Evolutionary conservation across 306 rosid genomes (phyloP).

Genomic region (Trifolium repens): DNA sequence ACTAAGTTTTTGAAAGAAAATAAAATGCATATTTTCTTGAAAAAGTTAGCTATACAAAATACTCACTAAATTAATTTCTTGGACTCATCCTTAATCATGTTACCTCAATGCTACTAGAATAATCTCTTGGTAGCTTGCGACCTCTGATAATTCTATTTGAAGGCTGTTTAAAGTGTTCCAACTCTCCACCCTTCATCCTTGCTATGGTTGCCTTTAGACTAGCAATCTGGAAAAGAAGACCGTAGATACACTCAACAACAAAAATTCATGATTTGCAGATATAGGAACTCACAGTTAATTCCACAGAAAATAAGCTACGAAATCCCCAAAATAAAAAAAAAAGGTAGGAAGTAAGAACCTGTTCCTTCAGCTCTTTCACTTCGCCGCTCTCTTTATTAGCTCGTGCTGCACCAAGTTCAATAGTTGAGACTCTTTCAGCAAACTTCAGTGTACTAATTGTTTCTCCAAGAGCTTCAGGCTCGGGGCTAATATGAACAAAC

Average conservation of each 20-base stretch:
- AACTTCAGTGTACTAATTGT: slow-evolving; percentile 91
- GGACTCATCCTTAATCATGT: slow-evolving; percentile 16
- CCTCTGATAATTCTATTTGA: slow-evolving; percentile 51
- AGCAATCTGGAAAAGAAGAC: slow-evolving; percentile 62
- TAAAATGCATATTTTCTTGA: not conserved
- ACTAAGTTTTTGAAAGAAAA: not conserved
- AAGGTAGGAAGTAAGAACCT: slow-evolving; percentile 55
- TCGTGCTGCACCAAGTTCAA: slow-evolving; percentile 94
- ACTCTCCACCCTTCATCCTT: slow-evolving; percentile 64
- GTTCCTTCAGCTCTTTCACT: slow-evolving; percentile 88
- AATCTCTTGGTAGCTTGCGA: slow-evolving; percentile 59
- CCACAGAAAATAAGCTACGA: not conserved
- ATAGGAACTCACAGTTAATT: not conserved
- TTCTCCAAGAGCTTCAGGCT: slow-evolving; percentile 77
- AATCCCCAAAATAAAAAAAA: not conserved
- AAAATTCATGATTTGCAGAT: slow-evolving; percentile 1
- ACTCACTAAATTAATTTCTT: slow-evolving; percentile 7
- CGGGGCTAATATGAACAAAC: slow-evolving; percentile 97
- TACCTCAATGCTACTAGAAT: slow-evolving; percentile 63
- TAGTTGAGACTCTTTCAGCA: slow-evolving; percentile 90
- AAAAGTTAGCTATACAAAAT: slow-evolving; percentile 16
- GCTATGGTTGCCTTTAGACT: slow-evolving; percentile 69
- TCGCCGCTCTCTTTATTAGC: slow-evolving; percentile 78
- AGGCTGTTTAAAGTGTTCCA: slow-evolving; percentile 48
- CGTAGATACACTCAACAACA: slow-evolving; percentile 9